A percentile compares a stretch with the other conserved stretches of the same genome.
Conservation (phyloP, 371 early-diverging fungal genomes). For the Mortierella sp. region DNA sequence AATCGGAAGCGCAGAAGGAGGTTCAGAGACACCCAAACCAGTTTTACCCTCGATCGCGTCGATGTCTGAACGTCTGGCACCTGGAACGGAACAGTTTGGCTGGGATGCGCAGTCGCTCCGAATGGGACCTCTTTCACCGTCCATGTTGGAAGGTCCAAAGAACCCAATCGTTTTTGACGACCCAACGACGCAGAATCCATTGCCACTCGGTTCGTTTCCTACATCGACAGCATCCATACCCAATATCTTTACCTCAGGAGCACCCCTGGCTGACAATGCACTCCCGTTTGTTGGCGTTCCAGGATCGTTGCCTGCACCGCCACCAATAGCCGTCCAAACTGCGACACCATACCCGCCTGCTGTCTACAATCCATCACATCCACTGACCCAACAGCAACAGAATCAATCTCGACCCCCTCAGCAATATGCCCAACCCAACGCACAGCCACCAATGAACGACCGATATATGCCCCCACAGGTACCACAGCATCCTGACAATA, state of each 20-base stretch:
- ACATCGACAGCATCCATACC: constrained; percentile 18
- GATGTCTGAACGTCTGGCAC: constrained; percentile 55
- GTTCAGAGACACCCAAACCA: constrained; percentile 45
- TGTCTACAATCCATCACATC: constrained; percentile 12
- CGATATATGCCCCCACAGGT: constrained; percentile 28
- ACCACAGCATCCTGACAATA: constrained; percentile 16
- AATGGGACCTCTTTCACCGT: constrained; percentile 81
- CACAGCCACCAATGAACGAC: constrained; percentile 18
- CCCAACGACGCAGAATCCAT: constrained; percentile 16
- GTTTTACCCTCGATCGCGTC: constrained; percentile 50
- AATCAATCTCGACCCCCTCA: constrained; percentile 10
- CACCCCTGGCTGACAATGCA: constrained; percentile 29
- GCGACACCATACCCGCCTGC: constrained; percentile 21
- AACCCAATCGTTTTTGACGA: constrained; percentile 56
- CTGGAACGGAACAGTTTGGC: constrained; percentile 60
- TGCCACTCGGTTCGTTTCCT: constrained; percentile 31
- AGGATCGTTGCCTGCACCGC: constrained; percentile 31
- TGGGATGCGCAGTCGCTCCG: constrained; percentile 75
- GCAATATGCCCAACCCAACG: constrained; percentile 6
- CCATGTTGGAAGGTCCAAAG: constrained; percentile 79
- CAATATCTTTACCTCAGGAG: constrained; percentile 25
- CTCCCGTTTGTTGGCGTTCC: constrained; percentile 24
- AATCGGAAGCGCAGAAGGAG: constrained; percentile 1
- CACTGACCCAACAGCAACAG: constrained; percentile 15
- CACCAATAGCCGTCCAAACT: constrained; percentile 10